These are phyloP conservation scores for Trichosporon inkin DNA, from an alignment of 1,284 basidiomycete genomes.

Conservation along the genomic window DNA sequence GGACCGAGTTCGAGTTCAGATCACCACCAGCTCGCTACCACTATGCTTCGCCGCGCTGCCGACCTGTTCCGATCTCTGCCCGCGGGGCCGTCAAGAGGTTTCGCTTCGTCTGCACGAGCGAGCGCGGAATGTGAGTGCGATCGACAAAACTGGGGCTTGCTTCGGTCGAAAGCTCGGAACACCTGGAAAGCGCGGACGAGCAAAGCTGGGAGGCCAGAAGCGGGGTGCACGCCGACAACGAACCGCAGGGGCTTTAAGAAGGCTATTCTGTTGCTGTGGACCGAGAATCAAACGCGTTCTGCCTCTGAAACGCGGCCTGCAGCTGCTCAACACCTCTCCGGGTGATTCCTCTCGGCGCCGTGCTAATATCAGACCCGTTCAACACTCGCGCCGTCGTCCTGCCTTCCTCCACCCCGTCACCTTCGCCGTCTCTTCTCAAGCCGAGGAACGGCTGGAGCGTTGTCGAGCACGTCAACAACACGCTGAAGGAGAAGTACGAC, in stretches of 20 bases:
- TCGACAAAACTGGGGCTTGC: background rate
- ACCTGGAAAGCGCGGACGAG: no score
- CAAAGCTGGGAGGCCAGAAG: no score
- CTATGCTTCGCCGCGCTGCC: conserved; percentile 4
- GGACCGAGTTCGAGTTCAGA: background rate
- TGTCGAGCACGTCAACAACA: conserved; percentile 67
- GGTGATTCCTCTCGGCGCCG: background rate
- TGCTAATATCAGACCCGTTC: conserved; percentile 62
- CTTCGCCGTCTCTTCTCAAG: conserved; percentile 52
- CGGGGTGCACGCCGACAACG: no score
- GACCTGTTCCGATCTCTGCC: conserved; percentile 1
- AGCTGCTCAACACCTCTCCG: background rate
- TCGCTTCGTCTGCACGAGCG: conserved; percentile 3
- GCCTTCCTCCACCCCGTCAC: conserved; percentile 53
- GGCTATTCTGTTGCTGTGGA: no score
- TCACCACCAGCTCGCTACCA: background rate
- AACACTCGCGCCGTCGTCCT: conserved; percentile 63
- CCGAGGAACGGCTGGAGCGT: conserved; percentile 65
- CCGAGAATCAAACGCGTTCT: no score
- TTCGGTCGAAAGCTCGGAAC: no score
- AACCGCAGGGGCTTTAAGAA: no score
- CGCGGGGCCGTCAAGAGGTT: conserved; percentile 4
- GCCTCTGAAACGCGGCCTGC: no score
- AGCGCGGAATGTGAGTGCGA: conserved; percentile 1
- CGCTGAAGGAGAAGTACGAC: conserved; percentile 62